Conservation (phyloP, 306 rosid species). For the Cucurbita moschata region DNA sequence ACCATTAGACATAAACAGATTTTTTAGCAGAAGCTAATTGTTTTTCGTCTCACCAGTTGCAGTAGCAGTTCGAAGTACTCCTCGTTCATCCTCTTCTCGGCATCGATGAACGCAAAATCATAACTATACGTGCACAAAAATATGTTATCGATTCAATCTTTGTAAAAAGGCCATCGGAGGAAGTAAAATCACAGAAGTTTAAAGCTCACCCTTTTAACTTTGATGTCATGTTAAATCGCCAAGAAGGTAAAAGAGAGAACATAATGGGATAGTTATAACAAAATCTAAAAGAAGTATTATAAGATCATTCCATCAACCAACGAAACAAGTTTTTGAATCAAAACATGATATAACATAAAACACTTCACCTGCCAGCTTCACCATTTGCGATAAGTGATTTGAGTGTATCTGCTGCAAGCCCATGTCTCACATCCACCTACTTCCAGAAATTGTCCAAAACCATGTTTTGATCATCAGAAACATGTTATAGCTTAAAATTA, state of each 20-base stretch:
- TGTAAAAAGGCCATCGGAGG: neutral
- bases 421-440: conserved; percentile 63
- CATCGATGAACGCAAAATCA: conserved; percentile 89
- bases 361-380: conserved; percentile 62
- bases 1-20: neutral
- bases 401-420: conserved; percentile 64
- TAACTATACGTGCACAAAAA: conserved; percentile 39
- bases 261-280: neutral
- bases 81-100: conserved; percentile 76
- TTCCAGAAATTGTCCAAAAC: conserved; percentile 5
- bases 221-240: neutral
- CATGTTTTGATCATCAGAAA: neutral
- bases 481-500: neutral
- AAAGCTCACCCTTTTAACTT: neutral
- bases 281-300: neutral
- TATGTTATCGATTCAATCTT: neutral
- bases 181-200: neutral
- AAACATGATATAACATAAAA: neutral
- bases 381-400: conserved; percentile 56
- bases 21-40: neutral
- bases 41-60: conserved; percentile 49
- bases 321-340: neutral
- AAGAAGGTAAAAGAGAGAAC: neutral
- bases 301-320: neutral
- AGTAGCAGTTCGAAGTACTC: conserved; percentile 64